These are phyloP conservation scores for Pisolithus sp. DNA, from an alignment of 768 basidiomycete species.

Conservation along the genomic window DNA sequence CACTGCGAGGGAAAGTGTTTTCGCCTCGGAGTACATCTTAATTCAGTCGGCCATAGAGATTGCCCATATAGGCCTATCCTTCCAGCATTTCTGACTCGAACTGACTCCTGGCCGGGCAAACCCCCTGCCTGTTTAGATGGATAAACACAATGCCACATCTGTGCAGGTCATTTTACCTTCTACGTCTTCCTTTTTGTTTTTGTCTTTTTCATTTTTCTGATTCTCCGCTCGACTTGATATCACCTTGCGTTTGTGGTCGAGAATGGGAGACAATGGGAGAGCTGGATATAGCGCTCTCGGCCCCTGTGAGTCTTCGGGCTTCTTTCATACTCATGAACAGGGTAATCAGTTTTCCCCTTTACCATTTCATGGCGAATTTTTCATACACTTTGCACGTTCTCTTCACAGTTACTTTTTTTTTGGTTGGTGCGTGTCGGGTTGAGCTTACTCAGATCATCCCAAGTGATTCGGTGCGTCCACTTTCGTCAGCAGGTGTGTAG, in stretches of 20 bases:
- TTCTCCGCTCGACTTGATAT: not conserved
- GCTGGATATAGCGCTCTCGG: not conserved
- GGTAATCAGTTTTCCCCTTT: not conserved
- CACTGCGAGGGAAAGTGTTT: no score
- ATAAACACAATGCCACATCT: not conserved
- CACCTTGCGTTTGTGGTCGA: not conserved
- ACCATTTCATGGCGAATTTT: not conserved
- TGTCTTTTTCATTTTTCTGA: not conserved
- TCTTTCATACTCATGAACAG: not conserved
- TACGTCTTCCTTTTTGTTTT: not conserved
- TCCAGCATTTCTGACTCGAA: not conserved
- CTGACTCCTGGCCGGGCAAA: not conserved
- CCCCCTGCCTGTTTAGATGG: not conserved
- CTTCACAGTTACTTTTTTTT: not conserved
- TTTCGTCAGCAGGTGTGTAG: no score
- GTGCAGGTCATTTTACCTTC: not conserved
- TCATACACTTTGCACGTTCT: not conserved
- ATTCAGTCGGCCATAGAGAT: not conserved
- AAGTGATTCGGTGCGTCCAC: no score
- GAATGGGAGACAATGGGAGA: not conserved
- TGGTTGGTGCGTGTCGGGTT: no score
- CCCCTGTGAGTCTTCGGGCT: not conserved
- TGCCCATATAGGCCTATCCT: not conserved
- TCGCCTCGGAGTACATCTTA: no score
- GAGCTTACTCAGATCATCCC: no score